A percentile compares a stretch with the other conserved stretches of the same genome.
These are phyloP conservation scores for Hypomyces perniciosus DNA, from an alignment of 2,329 filamentous ascomycete species.

Conservation along the genomic window DNA sequence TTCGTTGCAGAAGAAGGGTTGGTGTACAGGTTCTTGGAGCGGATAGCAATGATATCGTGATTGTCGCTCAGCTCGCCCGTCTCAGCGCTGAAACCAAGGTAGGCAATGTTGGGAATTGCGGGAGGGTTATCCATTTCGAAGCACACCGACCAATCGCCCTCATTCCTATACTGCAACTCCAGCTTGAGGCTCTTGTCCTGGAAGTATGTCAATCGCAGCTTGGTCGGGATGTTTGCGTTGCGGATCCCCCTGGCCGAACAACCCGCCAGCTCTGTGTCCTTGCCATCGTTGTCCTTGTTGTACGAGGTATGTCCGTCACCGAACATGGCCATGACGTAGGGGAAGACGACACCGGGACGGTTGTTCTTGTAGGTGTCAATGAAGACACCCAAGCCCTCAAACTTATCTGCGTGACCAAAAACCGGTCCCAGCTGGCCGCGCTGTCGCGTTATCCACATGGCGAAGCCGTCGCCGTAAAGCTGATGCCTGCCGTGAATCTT, in stretches of 20 bases:
- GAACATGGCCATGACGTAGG: slow-evolving; percentile 97
- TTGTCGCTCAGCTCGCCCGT: slow-evolving; percentile 96
- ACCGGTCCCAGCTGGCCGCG: slow-evolving; percentile 74
- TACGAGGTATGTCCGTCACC: slow-evolving; percentile 86
- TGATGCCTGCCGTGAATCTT: slow-evolving; percentile 84
- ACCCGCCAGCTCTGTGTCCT: slow-evolving; percentile 84
- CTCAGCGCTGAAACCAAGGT: slow-evolving; percentile 76
- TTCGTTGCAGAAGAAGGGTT: slow-evolving; percentile 37
- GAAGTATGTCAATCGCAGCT: slow-evolving; percentile 88
- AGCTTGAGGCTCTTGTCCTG: slow-evolving; percentile 88
- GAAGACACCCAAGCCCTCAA: slow-evolving; percentile 92
- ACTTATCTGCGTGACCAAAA: slow-evolving; percentile 81
- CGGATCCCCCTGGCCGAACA: slow-evolving; percentile 92
- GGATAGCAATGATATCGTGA: slow-evolving; percentile 88
- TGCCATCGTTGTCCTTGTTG: slow-evolving; percentile 92
- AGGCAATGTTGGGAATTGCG: slow-evolving; percentile 70
- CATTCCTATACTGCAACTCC: slow-evolving; percentile 89
- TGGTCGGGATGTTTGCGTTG: slow-evolving; percentile 71
- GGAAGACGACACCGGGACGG: slow-evolving; percentile 88
- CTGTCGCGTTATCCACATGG: slow-evolving; percentile 96
- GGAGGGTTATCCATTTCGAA: slow-evolving; percentile 69
- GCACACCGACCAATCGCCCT: slow-evolving; percentile 83
- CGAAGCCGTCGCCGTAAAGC: slow-evolving; percentile 92
- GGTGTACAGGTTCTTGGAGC: slow-evolving; percentile 83
- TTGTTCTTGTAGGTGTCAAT: slow-evolving; percentile 99